Base-by-base conservation (phyloP, 169 alveolate genomes). In the Plasmodium chabaudi region DNA sequence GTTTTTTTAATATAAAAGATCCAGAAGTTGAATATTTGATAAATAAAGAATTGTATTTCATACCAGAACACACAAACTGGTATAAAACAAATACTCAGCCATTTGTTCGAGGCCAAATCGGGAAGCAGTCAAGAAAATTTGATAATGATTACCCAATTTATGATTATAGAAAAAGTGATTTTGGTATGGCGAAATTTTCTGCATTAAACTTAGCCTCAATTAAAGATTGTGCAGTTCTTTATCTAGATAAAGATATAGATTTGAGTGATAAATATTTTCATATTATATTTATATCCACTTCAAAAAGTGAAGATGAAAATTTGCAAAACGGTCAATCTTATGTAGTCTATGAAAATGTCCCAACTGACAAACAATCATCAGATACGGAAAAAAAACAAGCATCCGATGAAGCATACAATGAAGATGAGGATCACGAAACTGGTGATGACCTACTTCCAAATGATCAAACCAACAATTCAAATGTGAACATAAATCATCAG, bases 121-220 rank as follows among this genome's bases (percentile, higher is more conserved):
- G 95, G 19, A 88, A 88, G 69, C 90, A 92, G 10, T 82, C 93
- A 1, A 84, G 95, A 57, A 92, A 92, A 87, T 92, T 72, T 56
- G 95, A 92, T 60, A 88, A 77, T 67, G 94, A 88, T 72, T 88
- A 72, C 51, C 87, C 95, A 19, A 88, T 92, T 46, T 92, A 88
- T 77, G 95, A 92, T 77, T 92, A 92, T 61, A 84, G 95, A 63
- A 92, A 92, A 63, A 65, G 92, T 34, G 95, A 92, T 55, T 92
- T 92, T 79, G 95, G 95, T 12, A 92, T 92, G 95, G 95, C 95
- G 42, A 92, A 92, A 88, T 71, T 92, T 53, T 87, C 95, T 15
- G 70, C 95, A 19, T 72, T 92, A 75, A 92, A 92, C 67, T 86
- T 87, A 27, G 95, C 95, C 21, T 70, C 93, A 56, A 88, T 92